A percentile compares a stretch with the other conserved stretches of the same genome.
These are phyloP conservation scores for Adansonia gregorii DNA, from an alignment of 441 rosid genomes.

Conservation along the genomic window DNA sequence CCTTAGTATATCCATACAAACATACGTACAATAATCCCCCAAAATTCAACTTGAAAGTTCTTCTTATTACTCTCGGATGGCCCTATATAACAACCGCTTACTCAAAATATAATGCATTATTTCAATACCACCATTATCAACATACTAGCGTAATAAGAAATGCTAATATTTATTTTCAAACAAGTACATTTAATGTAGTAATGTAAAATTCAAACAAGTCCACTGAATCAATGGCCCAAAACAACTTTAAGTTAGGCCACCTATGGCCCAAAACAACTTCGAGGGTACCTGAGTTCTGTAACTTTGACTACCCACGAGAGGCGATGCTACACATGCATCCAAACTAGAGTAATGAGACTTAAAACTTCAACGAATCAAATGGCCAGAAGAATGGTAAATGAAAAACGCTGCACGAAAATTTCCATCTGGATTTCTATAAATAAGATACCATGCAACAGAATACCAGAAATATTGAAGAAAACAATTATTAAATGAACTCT, in stretches of 20 bases:
- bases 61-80: background rate
- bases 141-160: background rate
- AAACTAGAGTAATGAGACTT: constrained; percentile 28
- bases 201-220: background rate
- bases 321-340: constrained; percentile 41
- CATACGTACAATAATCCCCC: background rate
- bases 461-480: constrained; percentile 45
- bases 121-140: background rate
- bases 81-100: background rate
- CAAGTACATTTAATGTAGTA: background rate
- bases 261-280: background rate
- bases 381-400: constrained; percentile 59
- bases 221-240: background rate
- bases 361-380: constrained; percentile 39
- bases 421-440: constrained; percentile 59
- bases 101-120: background rate
- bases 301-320: constrained; percentile 61
- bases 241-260: background rate
- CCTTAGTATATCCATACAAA: background rate
- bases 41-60: background rate
- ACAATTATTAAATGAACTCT: constrained; percentile 6
- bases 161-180: background rate
- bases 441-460: constrained; percentile 68
- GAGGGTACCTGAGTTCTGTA: constrained; percentile 58
- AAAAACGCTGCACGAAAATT: constrained; percentile 61